phyloP scores from a whole-genome alignment of 2,329 filamentous ascomycete species.

The Xylariaceae sp. region DNA sequence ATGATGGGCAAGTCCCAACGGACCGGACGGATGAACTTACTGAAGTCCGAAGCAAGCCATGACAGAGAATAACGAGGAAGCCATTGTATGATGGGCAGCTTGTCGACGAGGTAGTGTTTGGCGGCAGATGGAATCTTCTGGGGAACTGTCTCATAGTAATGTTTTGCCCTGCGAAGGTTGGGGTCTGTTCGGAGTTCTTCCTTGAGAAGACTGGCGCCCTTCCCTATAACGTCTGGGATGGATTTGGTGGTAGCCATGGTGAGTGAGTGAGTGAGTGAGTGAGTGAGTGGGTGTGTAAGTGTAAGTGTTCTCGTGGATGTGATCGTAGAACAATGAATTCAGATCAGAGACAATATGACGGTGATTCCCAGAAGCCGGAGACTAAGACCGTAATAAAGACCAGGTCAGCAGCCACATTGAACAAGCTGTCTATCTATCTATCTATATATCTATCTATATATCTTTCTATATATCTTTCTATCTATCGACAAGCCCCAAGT shows the following conservation, averaged over 20 bases:
- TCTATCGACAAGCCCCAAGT: too few relatives aligned
- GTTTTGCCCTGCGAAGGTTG: slow-evolving; percentile 33
- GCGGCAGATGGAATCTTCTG: slow-evolving; percentile 46
- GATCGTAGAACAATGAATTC: too few relatives aligned
- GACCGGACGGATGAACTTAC: slow-evolving; percentile 9
- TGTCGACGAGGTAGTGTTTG: slow-evolving; percentile 52
- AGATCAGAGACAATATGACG: too few relatives aligned
- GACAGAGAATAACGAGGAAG: slow-evolving; percentile 54
- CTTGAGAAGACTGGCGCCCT: slow-evolving; percentile 21
- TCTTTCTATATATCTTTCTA: too few relatives aligned
- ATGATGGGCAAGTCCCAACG: not conserved
- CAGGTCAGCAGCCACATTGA: too few relatives aligned
- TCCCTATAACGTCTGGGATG: slow-evolving; percentile 16
- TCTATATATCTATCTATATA: too few relatives aligned
- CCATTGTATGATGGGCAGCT: slow-evolving; percentile 58
- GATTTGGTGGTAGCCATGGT: slow-evolving; percentile 14
- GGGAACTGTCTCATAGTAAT: slow-evolving; percentile 29
- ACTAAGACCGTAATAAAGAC: too few relatives aligned
- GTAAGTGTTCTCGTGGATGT: not conserved
- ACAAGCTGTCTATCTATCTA: too few relatives aligned
- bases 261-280: not conserved
- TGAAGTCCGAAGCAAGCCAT: slow-evolving; percentile 57
- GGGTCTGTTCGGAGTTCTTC: slow-evolving; percentile 35
- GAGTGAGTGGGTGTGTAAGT: not conserved
- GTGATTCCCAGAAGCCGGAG: too few relatives aligned